phyloP scores from a whole-genome alignment of 2,329 filamentous ascomycete genomes.

The Lizonia empirigonia region DNA sequence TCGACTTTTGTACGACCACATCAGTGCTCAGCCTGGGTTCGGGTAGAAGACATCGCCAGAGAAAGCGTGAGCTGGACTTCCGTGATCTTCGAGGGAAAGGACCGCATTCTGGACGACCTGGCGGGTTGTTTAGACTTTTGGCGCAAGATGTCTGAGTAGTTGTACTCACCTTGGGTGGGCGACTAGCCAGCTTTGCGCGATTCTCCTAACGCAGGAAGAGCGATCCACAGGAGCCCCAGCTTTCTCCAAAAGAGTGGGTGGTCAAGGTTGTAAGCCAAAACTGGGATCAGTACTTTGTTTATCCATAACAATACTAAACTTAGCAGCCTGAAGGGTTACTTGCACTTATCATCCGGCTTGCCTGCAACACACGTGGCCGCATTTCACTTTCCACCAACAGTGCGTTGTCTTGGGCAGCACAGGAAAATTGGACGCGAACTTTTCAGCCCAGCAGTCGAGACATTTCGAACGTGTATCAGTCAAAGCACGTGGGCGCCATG shows the following conservation, averaged over 20 bases:
- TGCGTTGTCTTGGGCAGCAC: not conserved
- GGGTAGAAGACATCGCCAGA: not conserved
- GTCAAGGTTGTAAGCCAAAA: too few species aligned
- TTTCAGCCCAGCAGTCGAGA: not conserved
- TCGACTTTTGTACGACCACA: not conserved
- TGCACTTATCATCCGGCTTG: too few species aligned
- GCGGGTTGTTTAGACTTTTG: not conserved
- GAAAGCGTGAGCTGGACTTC: too few species aligned
- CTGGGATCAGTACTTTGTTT: too few species aligned
- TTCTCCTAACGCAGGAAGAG: too few species aligned
- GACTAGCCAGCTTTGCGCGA: not conserved
- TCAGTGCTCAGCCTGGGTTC: not conserved
- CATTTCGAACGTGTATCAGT: not conserved
- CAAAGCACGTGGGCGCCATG: constrained; percentile 1
- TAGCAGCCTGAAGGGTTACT: too few species aligned
- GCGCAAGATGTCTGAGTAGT: not conserved
- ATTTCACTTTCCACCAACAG: not conserved
- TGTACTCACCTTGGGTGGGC: not conserved
- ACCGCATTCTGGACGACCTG: not conserved
- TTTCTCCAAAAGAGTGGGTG: too few species aligned
- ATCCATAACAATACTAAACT: too few species aligned
- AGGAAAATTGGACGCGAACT: not conserved
- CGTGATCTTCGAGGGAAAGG: too few species aligned
- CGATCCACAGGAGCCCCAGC: too few species aligned
- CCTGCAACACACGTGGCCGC: too few species aligned